Evolutionary conservation across 1,139 yeast genomes (phyloP), one percentile per base, ranked within the genome.

Genomic region (Suhomyces anneliseae): DNA sequence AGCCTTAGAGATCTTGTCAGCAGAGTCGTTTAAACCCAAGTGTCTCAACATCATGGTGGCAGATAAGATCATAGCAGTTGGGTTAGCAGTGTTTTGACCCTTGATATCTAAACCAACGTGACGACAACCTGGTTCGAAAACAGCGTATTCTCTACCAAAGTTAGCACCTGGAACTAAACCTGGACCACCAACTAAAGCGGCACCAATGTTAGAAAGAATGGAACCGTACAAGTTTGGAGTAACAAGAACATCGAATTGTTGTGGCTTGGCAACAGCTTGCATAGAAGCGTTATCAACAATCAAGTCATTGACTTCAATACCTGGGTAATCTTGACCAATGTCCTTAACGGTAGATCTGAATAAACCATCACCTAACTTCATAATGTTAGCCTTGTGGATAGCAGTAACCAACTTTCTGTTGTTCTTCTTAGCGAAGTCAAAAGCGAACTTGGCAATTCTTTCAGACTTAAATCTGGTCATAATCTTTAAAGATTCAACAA

Each of bases 81-180:
- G 99, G 84, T 93, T 93, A 58, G 98, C 98, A 57, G 88, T 80
- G 79, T 90, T 87, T 74, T 88, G 84, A 67, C 96, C 97, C 79
- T 89, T 81, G 69, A 93, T 88, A 74, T 92, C 98, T 64, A 90
- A 81, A 73, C 98, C 99, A 64, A 92, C 98, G 78, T 93, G 99
- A 81, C 98, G 88, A 78, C 97, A 92, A 73, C 98, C 99, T 62
- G 99, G 99, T 80, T 93, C 99, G 72, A 93, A 93, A 56, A 93
- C 95, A 51, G 99, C 98, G 71, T 87, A 86, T 66, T 93, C 97
- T 72, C 97, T 87, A 74, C 99, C 98, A 62, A 89, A 90, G 81
- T 90, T 89, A 63, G 96, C 97, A 74, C 98, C 98, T 63, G 99
- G 97, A 49, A 93, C 97, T 63, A 93, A 80, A 74, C 98, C 98